Evolutionary conservation across 176 grass and related monocot species (phyloP).

Genomic region (Hordeum marinum): DNA sequence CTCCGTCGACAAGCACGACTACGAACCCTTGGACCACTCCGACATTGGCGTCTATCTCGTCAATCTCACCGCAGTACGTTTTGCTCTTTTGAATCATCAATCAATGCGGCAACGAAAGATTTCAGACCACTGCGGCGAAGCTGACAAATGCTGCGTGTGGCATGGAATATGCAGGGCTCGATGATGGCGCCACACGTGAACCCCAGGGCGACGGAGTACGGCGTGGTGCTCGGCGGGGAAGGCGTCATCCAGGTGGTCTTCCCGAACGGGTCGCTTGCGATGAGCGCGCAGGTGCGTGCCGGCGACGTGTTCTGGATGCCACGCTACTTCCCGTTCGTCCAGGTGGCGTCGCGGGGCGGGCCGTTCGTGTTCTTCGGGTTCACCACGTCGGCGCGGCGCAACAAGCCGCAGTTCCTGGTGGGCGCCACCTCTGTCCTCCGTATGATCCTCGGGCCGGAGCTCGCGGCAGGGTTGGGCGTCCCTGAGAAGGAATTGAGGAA

Average conservation of each 20-base stretch:
- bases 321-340: slow-evolving; percentile 82
- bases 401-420: slow-evolving; percentile 70
- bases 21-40: slow-evolving; percentile 52
- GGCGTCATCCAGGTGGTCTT: slow-evolving; percentile 63
- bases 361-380: slow-evolving; percentile 92
- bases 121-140: not conserved
- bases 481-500: slow-evolving; percentile 37
- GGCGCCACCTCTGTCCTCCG: slow-evolving; percentile 55
- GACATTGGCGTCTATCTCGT: slow-evolving; percentile 82
- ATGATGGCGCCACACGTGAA: slow-evolving; percentile 91
- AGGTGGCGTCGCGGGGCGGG: slow-evolving; percentile 59
- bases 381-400: slow-evolving; percentile 70
- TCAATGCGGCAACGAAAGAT: not conserved
- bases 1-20: slow-evolving; percentile 60
- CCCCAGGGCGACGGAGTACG: slow-evolving; percentile 76
- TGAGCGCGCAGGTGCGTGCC: slow-evolving; percentile 44
- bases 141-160: not conserved
- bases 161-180: slow-evolving; percentile 48
- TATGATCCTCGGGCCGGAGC: slow-evolving; percentile 60
- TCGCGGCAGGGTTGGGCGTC: slow-evolving; percentile 64
- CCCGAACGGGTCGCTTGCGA: slow-evolving; percentile 76
- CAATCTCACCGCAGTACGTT: slow-evolving; percentile 68
- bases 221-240: slow-evolving; percentile 55
- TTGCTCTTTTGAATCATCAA: not conserved
- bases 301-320: slow-evolving; percentile 90